A percentile compares a stretch with the other conserved stretches of the same genome.
Conservation (phyloP, 192 early-diverging fungal species). For the Backusella tuberculispora region DNA sequence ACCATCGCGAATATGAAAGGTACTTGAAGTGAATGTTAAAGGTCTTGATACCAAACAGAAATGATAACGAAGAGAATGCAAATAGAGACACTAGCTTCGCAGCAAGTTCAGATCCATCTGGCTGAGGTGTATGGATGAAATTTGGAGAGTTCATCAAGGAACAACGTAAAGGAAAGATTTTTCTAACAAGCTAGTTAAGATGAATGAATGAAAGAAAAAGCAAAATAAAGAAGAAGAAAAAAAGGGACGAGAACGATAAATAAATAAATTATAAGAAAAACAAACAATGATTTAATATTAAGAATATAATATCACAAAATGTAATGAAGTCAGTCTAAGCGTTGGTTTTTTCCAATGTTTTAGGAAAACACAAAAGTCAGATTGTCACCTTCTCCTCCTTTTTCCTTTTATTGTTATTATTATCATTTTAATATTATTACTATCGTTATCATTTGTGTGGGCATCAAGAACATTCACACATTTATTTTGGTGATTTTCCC, state of each 20-base stretch:
- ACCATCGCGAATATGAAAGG: slow-evolving; percentile 40
- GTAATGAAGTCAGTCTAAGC: background rate
- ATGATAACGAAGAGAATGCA: slow-evolving; percentile 25
- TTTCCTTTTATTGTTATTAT: background rate
- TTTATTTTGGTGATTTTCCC: background rate
- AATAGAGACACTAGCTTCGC: slow-evolving; percentile 32
- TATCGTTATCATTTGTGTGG: no score
- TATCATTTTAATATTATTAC: background rate
- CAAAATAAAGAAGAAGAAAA: background rate
- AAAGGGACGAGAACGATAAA: background rate
- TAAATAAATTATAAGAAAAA: background rate
- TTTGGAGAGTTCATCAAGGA: slow-evolving; percentile 5
- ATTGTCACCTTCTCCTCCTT: background rate
- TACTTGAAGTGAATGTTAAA: slow-evolving; percentile 35
- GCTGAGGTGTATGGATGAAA: slow-evolving; percentile 18
- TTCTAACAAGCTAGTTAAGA: background rate
- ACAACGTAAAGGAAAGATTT: background rate
- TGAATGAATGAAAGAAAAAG: background rate
- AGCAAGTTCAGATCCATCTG: slow-evolving; percentile 31
- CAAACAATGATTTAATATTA: no score
- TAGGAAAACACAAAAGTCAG: background rate
- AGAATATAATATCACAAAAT: background rate
- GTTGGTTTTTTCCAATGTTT: background rate
- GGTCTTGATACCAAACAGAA: slow-evolving; percentile 38
- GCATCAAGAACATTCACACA: background rate